These are phyloP conservation scores for Acanthamoeba triangularis DNA, from an alignment of 208 protist genomes.

Conservation along the genomic window DNA sequence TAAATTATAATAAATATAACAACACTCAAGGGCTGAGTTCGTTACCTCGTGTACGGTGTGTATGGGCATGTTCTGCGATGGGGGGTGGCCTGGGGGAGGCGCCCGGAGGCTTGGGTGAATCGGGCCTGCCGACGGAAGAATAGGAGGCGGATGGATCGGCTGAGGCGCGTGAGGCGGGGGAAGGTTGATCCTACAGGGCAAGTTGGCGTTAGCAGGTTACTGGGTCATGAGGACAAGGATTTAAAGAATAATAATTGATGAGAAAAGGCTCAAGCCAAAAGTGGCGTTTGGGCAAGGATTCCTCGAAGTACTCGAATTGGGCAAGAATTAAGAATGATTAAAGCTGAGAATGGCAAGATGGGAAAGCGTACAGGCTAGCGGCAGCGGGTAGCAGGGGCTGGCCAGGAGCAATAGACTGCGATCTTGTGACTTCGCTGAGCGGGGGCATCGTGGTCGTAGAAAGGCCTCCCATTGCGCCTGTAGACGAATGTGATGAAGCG, in stretches of 20 bases:
- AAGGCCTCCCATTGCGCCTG: neutral
- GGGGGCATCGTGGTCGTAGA: neutral
- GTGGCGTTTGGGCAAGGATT: neutral
- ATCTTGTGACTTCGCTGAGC: constrained; percentile 17
- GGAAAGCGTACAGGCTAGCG: constrained; percentile 1
- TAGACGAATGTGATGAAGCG: neutral
- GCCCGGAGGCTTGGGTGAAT: neutral
- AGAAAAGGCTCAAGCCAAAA: neutral
- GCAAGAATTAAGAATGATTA: neutral
- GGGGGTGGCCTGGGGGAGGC: neutral
- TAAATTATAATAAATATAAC: neutral
- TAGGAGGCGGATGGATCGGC: neutral
- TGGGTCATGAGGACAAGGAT: neutral
- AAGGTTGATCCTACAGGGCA: constrained; percentile 12
- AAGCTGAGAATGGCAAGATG: neutral
- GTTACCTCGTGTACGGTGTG: constrained; percentile 29
- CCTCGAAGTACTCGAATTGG: neutral
- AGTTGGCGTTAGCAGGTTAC: neutral
- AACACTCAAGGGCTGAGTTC: neutral
- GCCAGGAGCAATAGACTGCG: neutral
- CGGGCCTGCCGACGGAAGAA: neutral
- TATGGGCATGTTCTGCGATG: neutral
- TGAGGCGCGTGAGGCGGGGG: constrained; percentile 3
- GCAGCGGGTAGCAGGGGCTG: constrained; percentile 22
- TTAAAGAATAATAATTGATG: constrained; percentile 48